A percentile compares a stretch with the other conserved stretches of the same genome.
These are phyloP conservation scores for Porpolomopsis calyptriformis DNA, from an alignment of 768 basidiomycete species.

Conservation along the genomic window DNA sequence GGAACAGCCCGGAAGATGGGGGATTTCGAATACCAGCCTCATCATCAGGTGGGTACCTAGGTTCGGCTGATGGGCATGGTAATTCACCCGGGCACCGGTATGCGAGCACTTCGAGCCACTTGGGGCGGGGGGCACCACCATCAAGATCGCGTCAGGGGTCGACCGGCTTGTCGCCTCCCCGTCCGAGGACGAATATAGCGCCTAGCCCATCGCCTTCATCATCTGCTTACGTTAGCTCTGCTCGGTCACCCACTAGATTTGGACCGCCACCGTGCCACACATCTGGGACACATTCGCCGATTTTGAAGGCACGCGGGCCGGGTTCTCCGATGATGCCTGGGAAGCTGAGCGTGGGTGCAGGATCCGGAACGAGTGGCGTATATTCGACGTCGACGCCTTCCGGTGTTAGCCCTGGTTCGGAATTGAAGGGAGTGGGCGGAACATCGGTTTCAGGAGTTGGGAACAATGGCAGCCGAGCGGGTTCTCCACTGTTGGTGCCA, in stretches of 20 bases:
- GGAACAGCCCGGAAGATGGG: conserved; percentile 22
- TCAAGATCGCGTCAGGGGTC: conserved; percentile 19
- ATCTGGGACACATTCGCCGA: conserved; percentile 9
- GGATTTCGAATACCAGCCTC: conserved; percentile 23
- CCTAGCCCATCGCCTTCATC: conserved; percentile 16
- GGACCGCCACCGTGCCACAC: conserved; percentile 11
- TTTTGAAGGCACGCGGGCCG: conserved; percentile 12
- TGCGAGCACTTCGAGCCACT: conserved; percentile 14
- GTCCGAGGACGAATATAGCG: conserved; percentile 21
- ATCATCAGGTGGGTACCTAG: conserved; percentile 21
- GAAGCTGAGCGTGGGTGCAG: conserved; percentile 1
- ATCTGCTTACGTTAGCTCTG: conserved; percentile 10
- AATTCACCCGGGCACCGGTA: conserved; percentile 38
- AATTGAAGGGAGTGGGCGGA: conserved; percentile 7
- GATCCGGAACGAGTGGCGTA: conserved; percentile 8
- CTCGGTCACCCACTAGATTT: conserved; percentile 21
- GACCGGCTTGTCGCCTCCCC: conserved; percentile 28
- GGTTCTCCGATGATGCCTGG: conserved; percentile 7
- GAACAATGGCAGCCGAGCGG: not conserved
- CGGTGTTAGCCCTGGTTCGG: conserved; percentile 13
- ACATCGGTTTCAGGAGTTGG: not conserved
- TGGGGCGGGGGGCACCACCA: conserved; percentile 16
- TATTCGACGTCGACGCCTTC: conserved; percentile 18
- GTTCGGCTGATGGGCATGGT: conserved; percentile 20
- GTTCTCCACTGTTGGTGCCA: not conserved